Percentiles rank a stretch among this genome's conserved stretches.
phyloP scores from a whole-genome alignment of 371 early-diverging fungal species.

The Rhizopus microsporus region DNA sequence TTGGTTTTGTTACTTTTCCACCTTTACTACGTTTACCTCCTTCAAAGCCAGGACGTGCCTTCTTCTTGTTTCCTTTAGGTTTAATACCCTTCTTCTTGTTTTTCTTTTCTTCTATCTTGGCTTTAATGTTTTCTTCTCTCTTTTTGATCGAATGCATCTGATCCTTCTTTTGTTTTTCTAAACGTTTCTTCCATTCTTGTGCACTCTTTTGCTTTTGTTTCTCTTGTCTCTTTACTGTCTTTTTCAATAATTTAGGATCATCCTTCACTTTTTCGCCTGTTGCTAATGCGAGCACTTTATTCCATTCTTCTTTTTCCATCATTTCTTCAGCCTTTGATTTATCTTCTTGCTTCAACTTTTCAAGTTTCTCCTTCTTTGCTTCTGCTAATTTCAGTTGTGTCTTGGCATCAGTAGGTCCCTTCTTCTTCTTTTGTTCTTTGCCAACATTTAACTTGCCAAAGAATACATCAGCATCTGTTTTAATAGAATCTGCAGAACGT shows the following conservation, averaged over 20 bases:
- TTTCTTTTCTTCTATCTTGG: slow-evolving; percentile 73
- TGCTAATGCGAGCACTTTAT: slow-evolving; percentile 77
- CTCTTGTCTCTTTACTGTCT: slow-evolving; percentile 86
- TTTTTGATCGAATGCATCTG: slow-evolving; percentile 72
- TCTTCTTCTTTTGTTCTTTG: slow-evolving; percentile 64
- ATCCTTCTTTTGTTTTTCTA: slow-evolving; percentile 61
- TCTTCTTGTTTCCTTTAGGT: slow-evolving; percentile 39
- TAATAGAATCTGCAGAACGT: slow-evolving; percentile 54
- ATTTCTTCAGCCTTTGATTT: slow-evolving; percentile 70
- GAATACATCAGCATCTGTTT: slow-evolving; percentile 60
- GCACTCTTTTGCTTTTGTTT: slow-evolving; percentile 81
- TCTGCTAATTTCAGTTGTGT: slow-evolving; percentile 78
- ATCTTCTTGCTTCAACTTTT: slow-evolving; percentile 68
- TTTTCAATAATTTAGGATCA: slow-evolving; percentile 85
- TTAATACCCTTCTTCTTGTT: slow-evolving; percentile 64
- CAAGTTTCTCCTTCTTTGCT: slow-evolving; percentile 75
- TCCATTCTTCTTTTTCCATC: slow-evolving; percentile 80
- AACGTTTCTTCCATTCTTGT: slow-evolving; percentile 83
- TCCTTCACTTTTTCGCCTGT: slow-evolving; percentile 91
- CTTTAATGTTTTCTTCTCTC: slow-evolving; percentile 45
- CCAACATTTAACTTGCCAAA: slow-evolving; percentile 78
- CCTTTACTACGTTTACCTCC: slow-evolving; percentile 45
- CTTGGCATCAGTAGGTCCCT: slow-evolving; percentile 72
- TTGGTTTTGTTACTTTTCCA: slow-evolving; percentile 35
- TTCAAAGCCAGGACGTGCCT: slow-evolving; percentile 54